Conservation (phyloP, 495 filamentous ascomycete species). For the Podospora tetraspora region DNA sequence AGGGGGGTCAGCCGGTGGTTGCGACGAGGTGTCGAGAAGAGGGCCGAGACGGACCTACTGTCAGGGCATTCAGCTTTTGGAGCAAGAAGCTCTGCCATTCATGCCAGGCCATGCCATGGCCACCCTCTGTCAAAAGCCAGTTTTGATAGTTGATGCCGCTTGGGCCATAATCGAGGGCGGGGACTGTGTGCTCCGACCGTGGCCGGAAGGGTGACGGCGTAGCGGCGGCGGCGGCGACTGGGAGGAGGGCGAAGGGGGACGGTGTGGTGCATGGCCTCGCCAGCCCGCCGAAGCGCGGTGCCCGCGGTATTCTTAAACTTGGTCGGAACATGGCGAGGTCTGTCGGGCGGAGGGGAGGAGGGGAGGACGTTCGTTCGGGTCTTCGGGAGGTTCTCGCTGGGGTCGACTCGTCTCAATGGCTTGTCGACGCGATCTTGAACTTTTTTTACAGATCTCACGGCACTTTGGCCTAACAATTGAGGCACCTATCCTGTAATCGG, state of each 20-base stretch:
- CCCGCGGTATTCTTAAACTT: constrained; percentile 42
- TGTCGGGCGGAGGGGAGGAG: not conserved
- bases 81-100: constrained; percentile 71
- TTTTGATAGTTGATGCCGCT: too few species aligned
- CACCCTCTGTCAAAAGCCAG: constrained; percentile 57
- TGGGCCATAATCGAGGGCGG: not conserved
- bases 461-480: constrained; percentile 22
- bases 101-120: constrained; percentile 71
- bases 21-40: not conserved
- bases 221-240: constrained; percentile 13
- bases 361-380: not conserved
- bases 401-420: not conserved
- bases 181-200: constrained; percentile 34
- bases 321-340: constrained; percentile 19
- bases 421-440: constrained; percentile 5
- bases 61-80: constrained; percentile 67
- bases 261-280: constrained; percentile 14
- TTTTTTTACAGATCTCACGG: constrained; percentile 15
- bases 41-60: constrained; percentile 54
- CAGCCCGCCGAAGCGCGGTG: constrained; percentile 14
- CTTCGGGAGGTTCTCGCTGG: not conserved
- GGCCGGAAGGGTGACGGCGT: constrained; percentile 10
- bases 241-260: not conserved
- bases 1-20: not conserved
- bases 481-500: constrained; percentile 4